These are phyloP conservation scores for Microsporum ferrugineum DNA, from an alignment of 2,329 filamentous ascomycete genomes.

Conservation along the genomic window DNA sequence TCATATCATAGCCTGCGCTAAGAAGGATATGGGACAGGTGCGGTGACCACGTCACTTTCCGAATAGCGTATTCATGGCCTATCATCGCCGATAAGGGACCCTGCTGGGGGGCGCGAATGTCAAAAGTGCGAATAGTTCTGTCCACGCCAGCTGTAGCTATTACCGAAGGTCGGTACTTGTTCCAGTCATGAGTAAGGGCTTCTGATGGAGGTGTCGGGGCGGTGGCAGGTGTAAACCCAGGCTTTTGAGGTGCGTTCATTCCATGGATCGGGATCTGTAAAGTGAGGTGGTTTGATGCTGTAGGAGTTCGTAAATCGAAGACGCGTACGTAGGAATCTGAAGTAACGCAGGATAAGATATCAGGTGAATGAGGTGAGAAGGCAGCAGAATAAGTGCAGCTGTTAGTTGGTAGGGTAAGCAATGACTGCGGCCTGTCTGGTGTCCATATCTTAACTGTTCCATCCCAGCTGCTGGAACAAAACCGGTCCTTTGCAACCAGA, in stretches of 20 bases:
- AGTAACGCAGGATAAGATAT: constrained; percentile 74
- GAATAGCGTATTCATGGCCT: constrained; percentile 84
- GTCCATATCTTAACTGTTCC: constrained; percentile 95
- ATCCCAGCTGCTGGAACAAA: constrained; percentile 89
- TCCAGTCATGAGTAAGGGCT: constrained; percentile 94
- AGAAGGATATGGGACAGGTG: constrained; percentile 81
- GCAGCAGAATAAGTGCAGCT: constrained; percentile 89
- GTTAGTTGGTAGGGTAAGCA: constrained; percentile 80
- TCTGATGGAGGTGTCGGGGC: constrained; percentile 55
- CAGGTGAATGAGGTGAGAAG: constrained; percentile 79
- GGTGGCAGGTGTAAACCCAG: constrained; percentile 24
- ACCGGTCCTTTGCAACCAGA: constrained; percentile 77
- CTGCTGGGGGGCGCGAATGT: constrained; percentile 63
- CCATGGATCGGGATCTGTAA: constrained; percentile 74
- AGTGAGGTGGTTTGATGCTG: constrained; percentile 76
- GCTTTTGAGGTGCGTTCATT: constrained; percentile 38
- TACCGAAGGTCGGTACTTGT: constrained; percentile 82
- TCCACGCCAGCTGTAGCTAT: constrained; percentile 87
- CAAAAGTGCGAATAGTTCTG: constrained; percentile 74
- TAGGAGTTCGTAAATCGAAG: constrained; percentile 84
- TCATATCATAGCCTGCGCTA: constrained; percentile 96
- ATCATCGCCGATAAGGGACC: constrained; percentile 63
- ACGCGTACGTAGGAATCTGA: constrained; percentile 81
- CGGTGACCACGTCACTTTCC: constrained; percentile 80
- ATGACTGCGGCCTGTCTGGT: constrained; percentile 59